Evolutionary conservation across 768 basidiomycete species (phyloP).

Genomic region (Trametes punicea): DNA sequence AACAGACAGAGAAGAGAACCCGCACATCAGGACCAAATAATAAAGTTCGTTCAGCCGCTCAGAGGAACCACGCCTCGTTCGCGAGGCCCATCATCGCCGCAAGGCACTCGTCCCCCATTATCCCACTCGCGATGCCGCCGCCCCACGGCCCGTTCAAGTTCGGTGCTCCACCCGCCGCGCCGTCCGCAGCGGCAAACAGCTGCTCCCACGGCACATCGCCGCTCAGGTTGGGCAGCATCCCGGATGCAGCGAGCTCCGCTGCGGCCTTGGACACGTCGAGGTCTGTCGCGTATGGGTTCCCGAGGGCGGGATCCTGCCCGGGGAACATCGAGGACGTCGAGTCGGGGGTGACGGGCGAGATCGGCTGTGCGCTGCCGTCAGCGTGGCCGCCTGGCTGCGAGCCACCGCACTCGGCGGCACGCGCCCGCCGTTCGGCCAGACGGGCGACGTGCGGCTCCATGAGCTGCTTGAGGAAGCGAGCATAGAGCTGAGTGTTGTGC

Average conservation of each 20-base stretch:
- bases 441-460: constrained; percentile 19
- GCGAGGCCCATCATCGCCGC: constrained; percentile 19
- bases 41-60: background rate
- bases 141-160: constrained; percentile 6
- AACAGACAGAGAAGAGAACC: background rate
- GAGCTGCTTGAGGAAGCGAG: constrained; percentile 24
- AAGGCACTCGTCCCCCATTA: constrained; percentile 18
- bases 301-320: background rate
- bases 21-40: background rate
- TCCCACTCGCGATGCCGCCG: constrained; percentile 5
- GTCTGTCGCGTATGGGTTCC: constrained; percentile 12
- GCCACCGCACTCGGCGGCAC: background rate
- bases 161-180: background rate
- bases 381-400: background rate
- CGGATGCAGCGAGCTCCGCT: constrained; percentile 6
- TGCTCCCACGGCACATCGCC: constrained; percentile 7
- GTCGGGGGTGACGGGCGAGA: constrained; percentile 6
- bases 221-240: constrained; percentile 1
- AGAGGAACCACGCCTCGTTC: constrained; percentile 16
- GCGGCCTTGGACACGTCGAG: constrained; percentile 17
- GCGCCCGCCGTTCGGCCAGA: constrained; percentile 4
- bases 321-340: constrained; percentile 1
- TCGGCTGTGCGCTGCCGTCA: background rate
- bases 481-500: constrained; percentile 23
- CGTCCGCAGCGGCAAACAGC: background rate